A percentile compares a stretch with the other conserved stretches of the same genome.
phyloP scores from a whole-genome alignment of 805 yeast species.

The Torulaspora maleeae region DNA sequence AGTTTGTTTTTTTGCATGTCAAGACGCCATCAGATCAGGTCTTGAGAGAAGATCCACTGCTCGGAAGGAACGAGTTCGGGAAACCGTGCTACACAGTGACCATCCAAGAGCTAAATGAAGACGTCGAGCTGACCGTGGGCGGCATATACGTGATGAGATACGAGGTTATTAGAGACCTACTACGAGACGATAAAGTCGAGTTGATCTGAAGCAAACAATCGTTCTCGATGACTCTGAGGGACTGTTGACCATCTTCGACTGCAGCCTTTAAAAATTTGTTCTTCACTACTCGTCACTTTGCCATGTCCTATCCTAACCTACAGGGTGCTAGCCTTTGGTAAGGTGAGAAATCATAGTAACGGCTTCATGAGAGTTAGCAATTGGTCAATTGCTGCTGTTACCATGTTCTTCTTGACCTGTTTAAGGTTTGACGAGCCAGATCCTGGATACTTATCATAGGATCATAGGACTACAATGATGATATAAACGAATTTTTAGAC shows the following conservation, averaged over 20 bases:
- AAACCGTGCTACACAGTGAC: conserved; percentile 36
- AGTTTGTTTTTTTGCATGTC: conserved; percentile 63
- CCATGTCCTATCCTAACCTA: not conserved
- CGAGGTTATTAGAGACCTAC: conserved; percentile 42
- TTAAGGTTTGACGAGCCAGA: not conserved
- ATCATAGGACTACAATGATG: conserved; percentile 26
- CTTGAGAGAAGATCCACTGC: conserved; percentile 22
- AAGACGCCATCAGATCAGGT: conserved; percentile 18
- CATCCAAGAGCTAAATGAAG: conserved; percentile 46
- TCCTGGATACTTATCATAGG: not conserved
- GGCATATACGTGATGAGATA: conserved; percentile 76
- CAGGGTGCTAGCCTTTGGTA: not conserved
- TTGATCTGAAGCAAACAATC: conserved; percentile 34
- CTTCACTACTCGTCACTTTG: not conserved
- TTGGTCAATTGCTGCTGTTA: conserved; percentile 4
- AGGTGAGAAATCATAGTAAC: not conserved
- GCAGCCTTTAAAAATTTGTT: not conserved
- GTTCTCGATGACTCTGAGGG: conserved; percentile 1
- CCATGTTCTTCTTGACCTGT: not conserved
- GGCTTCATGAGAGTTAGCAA: not conserved
- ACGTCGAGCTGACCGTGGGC: conserved; percentile 52
- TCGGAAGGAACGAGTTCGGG: conserved; percentile 41
- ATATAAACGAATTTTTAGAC: conserved; percentile 33
- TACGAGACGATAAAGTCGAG: conserved; percentile 41
- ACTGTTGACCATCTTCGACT: not conserved